Evolutionary conservation across 768 basidiomycete genomes (phyloP).

Genomic region (Lactifluus hygrophoroides): DNA sequence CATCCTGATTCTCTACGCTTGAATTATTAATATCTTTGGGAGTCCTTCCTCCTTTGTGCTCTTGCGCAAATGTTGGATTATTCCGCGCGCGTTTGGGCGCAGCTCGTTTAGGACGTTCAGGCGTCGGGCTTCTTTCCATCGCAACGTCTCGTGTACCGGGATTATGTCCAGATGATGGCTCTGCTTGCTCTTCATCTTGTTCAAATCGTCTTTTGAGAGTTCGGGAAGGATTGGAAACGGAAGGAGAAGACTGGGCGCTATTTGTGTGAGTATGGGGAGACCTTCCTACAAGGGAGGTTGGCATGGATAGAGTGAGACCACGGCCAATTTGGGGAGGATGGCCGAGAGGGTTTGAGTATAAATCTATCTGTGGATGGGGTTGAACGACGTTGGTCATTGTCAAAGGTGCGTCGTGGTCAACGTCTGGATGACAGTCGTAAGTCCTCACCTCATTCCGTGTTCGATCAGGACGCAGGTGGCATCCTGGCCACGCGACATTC

Average conservation of each 20-base stretch:
- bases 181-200: constrained; percentile 54
- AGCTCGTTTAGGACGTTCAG: constrained; percentile 64
- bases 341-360: constrained; percentile 48
- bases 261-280: constrained; percentile 36
- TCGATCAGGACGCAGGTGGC: not conserved
- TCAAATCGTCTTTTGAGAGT: constrained; percentile 59
- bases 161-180: constrained; percentile 21
- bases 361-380: constrained; percentile 50
- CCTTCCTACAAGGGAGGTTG: constrained; percentile 42
- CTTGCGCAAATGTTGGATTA: constrained; percentile 27
- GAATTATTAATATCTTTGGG: constrained; percentile 43
- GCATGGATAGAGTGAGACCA: constrained; percentile 53
- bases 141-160: constrained; percentile 46
- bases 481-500: not conserved
- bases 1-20: constrained; percentile 45
- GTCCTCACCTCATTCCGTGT: not conserved
- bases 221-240: constrained; percentile 39
- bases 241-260: constrained; percentile 48
- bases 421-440: constrained; percentile 13
- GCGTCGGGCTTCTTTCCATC: constrained; percentile 83
- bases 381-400: constrained; percentile 62
- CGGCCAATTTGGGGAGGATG: constrained; percentile 64
- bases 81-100: constrained; percentile 60
- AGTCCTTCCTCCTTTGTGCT: constrained; percentile 30
- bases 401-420: constrained; percentile 20